Conservation (phyloP, 495 filamentous ascomycete genomes). For the Talaromyces ruber region DNA sequence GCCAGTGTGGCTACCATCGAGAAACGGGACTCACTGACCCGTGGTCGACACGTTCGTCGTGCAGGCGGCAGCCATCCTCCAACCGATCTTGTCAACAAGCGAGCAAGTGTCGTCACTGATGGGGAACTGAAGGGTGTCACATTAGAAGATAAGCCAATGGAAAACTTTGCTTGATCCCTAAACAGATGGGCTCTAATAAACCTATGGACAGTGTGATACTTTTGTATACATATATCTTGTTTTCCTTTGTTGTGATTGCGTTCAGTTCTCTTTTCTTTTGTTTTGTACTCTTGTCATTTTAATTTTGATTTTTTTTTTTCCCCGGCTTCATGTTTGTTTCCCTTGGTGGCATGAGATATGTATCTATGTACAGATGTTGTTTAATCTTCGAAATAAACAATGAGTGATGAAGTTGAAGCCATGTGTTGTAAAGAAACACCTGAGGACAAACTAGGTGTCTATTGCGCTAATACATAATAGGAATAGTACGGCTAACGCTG, state of each 20-base stretch:
- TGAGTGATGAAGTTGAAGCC: not conserved
- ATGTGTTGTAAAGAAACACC: not conserved
- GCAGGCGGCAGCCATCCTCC: conserved; percentile 30
- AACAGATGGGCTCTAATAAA: not conserved
- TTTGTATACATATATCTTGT: not conserved
- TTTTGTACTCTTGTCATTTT: not conserved
- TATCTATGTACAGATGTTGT: conserved; percentile 4
- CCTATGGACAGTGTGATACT: not conserved
- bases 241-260: not conserved
- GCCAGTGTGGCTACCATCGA: conserved; percentile 19
- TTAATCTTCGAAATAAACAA: not conserved
- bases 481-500: not conserved
- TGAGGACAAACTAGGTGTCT: no score
- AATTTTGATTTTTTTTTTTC: conserved; percentile 7
- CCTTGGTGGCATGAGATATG: conserved; percentile 3
- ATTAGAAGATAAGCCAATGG: conserved; percentile 77
- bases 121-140: conserved; percentile 58
- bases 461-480: not conserved
- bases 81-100: conserved; percentile 29
- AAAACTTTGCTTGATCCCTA: conserved; percentile 44
- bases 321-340: conserved; percentile 3
- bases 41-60: conserved; percentile 27
- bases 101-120: conserved; percentile 31
- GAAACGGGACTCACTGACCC: conserved; percentile 39
- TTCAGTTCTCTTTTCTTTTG: not conserved